Conservation (phyloP, 2,329 filamentous ascomycete genomes). For the Massarina eburnea region DNA sequence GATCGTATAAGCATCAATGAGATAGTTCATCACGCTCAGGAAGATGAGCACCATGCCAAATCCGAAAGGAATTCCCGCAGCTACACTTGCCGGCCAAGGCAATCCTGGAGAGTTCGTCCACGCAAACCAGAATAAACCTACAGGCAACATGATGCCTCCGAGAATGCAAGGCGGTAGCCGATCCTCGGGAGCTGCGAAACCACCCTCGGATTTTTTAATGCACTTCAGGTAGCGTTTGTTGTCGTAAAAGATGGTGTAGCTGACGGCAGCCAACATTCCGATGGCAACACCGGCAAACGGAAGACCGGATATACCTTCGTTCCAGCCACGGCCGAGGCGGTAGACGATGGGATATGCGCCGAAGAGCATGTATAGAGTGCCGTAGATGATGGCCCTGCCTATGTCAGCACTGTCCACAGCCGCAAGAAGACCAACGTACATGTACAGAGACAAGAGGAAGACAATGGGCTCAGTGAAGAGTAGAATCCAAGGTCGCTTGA, state of each 20-base stretch:
- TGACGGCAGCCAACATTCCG: slow-evolving; percentile 63
- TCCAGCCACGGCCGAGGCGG: slow-evolving; percentile 48
- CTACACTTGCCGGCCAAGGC: slow-evolving; percentile 59
- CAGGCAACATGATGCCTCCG: slow-evolving; percentile 63
- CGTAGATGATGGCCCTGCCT: slow-evolving; percentile 55
- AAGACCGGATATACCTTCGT: slow-evolving; percentile 39
- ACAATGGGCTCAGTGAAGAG: slow-evolving; percentile 72
- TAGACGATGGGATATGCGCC: slow-evolving; percentile 62
- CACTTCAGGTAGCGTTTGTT: slow-evolving; percentile 41
- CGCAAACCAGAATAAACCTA: slow-evolving; percentile 48
- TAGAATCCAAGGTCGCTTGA: slow-evolving; percentile 69
- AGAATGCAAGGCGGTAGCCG: slow-evolving; percentile 64
- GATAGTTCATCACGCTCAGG: slow-evolving; percentile 51
- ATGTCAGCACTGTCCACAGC: slow-evolving; percentile 4
- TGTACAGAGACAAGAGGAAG: slow-evolving; percentile 64
- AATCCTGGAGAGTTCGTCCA: slow-evolving; percentile 52
- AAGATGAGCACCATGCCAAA: slow-evolving; percentile 68
- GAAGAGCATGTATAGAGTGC: slow-evolving; percentile 54
- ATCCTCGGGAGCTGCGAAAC: slow-evolving; percentile 66
- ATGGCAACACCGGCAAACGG: slow-evolving; percentile 69
- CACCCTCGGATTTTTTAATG: slow-evolving; percentile 50
- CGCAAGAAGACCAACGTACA: slow-evolving; percentile 32
- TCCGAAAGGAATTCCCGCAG: slow-evolving; percentile 56
- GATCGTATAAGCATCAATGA: slow-evolving; percentile 62
- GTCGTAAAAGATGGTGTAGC: slow-evolving; percentile 49